Evolutionary conservation across 306 rosid species (phyloP).

Genomic region (Prunus padus): DNA sequence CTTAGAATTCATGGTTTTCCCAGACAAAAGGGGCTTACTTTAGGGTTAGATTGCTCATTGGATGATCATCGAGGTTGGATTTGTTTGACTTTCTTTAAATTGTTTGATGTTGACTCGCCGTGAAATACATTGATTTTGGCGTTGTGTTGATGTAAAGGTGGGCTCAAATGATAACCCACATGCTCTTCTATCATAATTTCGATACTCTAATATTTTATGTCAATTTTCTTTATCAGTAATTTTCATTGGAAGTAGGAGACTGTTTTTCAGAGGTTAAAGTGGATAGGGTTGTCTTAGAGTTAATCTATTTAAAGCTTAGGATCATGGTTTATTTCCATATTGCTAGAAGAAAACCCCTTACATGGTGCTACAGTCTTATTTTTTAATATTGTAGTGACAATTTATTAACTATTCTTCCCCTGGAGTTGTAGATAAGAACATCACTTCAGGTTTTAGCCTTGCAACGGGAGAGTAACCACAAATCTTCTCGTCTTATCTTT

Average conservation of each 20-base stretch:
- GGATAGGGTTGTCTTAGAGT: too few species aligned
- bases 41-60: not conserved
- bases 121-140: not conserved
- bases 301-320: too few species aligned
- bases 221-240: not conserved
- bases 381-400: too few species aligned
- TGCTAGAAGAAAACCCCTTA: too few species aligned
- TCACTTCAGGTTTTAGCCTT: constrained; percentile 81
- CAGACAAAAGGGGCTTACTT: not conserved
- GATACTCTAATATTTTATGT: not conserved
- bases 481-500: constrained; percentile 17
- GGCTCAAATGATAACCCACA: not conserved
- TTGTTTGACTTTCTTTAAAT: constrained; percentile 22
- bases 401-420: constrained; percentile 26
- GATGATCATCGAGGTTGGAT: constrained; percentile 4
- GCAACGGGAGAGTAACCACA: constrained; percentile 55
- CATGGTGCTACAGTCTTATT: too few species aligned
- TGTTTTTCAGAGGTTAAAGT: too few species aligned
- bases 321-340: too few species aligned
- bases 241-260: not conserved
- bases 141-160: not conserved
- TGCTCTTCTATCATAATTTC: not conserved
- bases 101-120: constrained; percentile 17
- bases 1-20: not conserved
- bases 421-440: constrained; percentile 60